phyloP scores from a whole-genome alignment of 1,284 basidiomycete species.

The Leucoagaricus sp. region DNA sequence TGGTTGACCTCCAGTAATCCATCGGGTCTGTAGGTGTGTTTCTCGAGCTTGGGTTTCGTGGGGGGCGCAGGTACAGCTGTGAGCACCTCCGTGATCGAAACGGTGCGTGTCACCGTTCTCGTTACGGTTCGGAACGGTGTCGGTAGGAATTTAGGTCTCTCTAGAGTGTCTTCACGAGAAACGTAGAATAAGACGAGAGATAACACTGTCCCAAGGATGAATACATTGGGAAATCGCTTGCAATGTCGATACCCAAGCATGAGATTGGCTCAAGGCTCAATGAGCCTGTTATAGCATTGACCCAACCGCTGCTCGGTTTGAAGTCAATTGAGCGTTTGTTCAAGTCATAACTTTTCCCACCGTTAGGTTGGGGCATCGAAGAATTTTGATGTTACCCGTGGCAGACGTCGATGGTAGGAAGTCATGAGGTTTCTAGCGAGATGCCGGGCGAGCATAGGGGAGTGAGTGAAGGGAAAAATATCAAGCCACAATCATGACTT shows the following conservation, averaged over 20 bases:
- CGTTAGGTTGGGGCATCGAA: neutral
- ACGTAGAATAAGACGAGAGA: neutral
- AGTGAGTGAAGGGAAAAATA: neutral
- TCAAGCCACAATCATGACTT: too few relatives aligned
- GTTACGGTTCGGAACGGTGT: conserved; percentile 4
- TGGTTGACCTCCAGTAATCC: conserved; percentile 41
- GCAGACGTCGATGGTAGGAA: too few relatives aligned
- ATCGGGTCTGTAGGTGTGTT: conserved; percentile 30
- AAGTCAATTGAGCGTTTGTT: neutral
- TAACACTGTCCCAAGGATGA: neutral
- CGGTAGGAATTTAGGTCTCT: conserved; percentile 3
- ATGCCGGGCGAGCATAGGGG: neutral
- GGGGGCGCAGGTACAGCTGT: neutral
- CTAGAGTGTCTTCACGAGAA: neutral
- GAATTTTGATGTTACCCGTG: neutral
- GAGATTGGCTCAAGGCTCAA: neutral
- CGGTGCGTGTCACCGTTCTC: conserved; percentile 8
- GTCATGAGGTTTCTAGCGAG: too few relatives aligned
- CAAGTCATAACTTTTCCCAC: neutral
- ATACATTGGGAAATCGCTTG: neutral
- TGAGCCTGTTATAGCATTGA: neutral
- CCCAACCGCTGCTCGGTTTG: neutral
- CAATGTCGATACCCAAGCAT: conserved; percentile 2
- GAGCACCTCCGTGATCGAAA: neutral
- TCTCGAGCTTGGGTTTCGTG: conserved; percentile 15